phyloP scores from a whole-genome alignment of 148 eudicot genomes.

The Tetragonia tetragonoides region DNA sequence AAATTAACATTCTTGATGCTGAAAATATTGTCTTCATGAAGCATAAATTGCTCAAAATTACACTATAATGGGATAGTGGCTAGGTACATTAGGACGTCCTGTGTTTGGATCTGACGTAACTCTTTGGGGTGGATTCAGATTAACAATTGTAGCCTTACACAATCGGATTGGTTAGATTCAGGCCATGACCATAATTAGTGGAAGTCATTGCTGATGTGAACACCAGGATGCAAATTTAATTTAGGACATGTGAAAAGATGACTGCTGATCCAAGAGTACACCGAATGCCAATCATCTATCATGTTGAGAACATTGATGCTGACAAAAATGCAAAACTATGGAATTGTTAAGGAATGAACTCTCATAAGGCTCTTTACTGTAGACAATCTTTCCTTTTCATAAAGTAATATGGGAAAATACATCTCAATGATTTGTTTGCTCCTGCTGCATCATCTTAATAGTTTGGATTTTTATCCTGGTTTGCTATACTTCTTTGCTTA shows the following conservation, averaged over 20 bases:
- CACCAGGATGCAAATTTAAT: too few relatives aligned
- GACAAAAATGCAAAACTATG: not conserved
- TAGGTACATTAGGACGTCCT: not conserved
- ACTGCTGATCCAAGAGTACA: not conserved
- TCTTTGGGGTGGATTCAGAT: not conserved
- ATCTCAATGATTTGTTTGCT: not conserved
- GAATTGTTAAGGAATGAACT: too few relatives aligned
- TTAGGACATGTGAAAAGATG: not conserved
- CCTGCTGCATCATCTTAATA: not conserved
- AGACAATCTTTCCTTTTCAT: too few relatives aligned
- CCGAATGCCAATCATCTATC: not conserved
- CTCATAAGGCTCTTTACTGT: not conserved
- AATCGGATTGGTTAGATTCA: not conserved
- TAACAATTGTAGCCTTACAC: not conserved
- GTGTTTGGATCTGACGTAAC: not conserved
- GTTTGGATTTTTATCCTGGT: not conserved
- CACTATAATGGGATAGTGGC: not conserved
- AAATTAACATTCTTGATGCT: not conserved
- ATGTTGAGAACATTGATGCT: not conserved
- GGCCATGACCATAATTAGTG: too few relatives aligned
- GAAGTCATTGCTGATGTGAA: too few relatives aligned
- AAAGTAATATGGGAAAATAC: not conserved
- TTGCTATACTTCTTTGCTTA: not conserved
- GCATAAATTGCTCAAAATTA: not conserved
- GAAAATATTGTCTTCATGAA: not conserved